Evolutionary conservation across 2,329 filamentous ascomycete species (phyloP), one percentile per base, ranked within the genome.

Genomic region (Pseudogymnoascus sp.): DNA sequence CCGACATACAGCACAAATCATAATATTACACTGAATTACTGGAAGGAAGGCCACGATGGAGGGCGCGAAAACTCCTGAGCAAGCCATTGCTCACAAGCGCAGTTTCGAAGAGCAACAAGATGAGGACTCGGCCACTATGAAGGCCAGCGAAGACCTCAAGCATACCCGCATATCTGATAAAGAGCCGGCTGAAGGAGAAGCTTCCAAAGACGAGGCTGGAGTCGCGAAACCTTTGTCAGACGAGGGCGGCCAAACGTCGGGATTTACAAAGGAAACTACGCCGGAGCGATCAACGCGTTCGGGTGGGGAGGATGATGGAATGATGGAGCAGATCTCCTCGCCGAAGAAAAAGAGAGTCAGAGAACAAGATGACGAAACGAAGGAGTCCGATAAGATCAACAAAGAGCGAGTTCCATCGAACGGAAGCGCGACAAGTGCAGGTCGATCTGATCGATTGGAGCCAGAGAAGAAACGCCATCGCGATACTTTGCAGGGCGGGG

Each of bases 391-490:
- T 4, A 71, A 75, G 37, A 72, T 74, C 36, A 65, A 67, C 18
- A 73, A 73, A 60, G 70, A 71, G 60, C 73, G 72, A 50, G 70
- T 73, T 61, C 71, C 73, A 35, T 72, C 74, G 28, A 78, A 76
- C 64, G 78, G 78, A 65, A 71, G 69, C 63, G 74, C 78, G 30
- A 37, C 63, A 33, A 70, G 70, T 62, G 69, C 68, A 0, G 67
- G 61, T 60, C 65, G 70, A 38, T 70, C 67, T 22, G 67, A 65
- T 69, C 76, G 82, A 66, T 77, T 78, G 47, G 84, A 85, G 68
- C 84, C 84, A 15, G 83, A 87, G 72, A 87, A 87, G 76, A 87
- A 87, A 73, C 79, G 84, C 57, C 77, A 80, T 62, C 78, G 84
- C 60, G 84, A 87, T 61, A 69, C 68, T 35, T 70, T 69, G 8